Percentiles rank a stretch among this genome's conserved stretches.
These are phyloP conservation scores for Leptodermis oblonga DNA, from an alignment of 257 asterid genomes.

Conservation along the genomic window DNA sequence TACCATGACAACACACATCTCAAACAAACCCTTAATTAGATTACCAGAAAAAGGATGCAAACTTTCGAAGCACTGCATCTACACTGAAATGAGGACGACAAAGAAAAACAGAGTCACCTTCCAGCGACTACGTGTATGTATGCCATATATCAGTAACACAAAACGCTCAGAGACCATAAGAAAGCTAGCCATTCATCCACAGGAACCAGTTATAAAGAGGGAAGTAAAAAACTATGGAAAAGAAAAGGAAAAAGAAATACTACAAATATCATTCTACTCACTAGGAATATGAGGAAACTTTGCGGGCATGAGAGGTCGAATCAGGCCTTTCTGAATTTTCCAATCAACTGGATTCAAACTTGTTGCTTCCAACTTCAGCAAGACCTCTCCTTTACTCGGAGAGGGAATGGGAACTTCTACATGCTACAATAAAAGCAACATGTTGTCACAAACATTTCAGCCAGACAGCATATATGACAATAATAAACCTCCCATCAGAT, in stretches of 20 bases:
- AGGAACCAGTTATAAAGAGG: not conserved
- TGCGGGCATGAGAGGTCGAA: conserved; percentile 44
- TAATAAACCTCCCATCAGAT: too few species aligned
- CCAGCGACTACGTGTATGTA: too few species aligned
- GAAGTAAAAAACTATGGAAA: not conserved
- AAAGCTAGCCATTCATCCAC: conserved; percentile 6
- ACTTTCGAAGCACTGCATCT: not conserved
- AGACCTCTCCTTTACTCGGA: conserved; percentile 51
- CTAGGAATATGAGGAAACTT: conserved; percentile 56
- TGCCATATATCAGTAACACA: not conserved
- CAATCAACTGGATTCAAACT: conserved; percentile 69
- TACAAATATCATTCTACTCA: conserved; percentile 29
- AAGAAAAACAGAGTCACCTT: too few species aligned
- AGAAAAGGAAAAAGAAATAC: too few species aligned
- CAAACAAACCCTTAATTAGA: not conserved
- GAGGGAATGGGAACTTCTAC: conserved; percentile 58
- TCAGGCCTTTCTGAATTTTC: conserved; percentile 60
- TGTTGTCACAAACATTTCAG: not conserved
- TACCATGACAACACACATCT: not conserved
- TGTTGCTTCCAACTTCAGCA: conserved; percentile 65
- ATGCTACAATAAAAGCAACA: conserved; percentile 43
- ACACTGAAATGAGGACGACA: not conserved
- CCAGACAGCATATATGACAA: not conserved
- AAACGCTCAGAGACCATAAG: too few species aligned
- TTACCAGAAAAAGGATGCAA: too few species aligned